Evolutionary conservation across 371 early-diverging fungal genomes (phyloP).

Genomic region (Ordospora colligata): DNA sequence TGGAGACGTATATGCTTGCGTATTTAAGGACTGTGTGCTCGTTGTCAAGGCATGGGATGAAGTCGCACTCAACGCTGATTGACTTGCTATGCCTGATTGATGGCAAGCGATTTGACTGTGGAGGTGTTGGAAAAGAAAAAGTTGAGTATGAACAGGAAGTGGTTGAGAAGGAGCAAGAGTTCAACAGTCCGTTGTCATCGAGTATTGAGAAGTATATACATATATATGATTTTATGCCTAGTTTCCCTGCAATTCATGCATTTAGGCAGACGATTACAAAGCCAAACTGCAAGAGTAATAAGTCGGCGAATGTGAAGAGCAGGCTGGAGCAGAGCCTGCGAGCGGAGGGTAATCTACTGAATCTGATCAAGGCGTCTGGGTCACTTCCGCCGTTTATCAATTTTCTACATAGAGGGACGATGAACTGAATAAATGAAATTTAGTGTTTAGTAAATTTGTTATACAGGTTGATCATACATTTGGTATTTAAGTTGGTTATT

Average conservation of each 20-base stretch:
- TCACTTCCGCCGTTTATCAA: constrained; percentile 43
- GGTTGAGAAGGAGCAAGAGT: neutral
- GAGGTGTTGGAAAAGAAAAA: neutral
- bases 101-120: neutral
- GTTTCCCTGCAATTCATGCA: constrained; percentile 60
- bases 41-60: neutral
- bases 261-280: constrained; percentile 54
- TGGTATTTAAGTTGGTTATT: no score
- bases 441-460: no score
- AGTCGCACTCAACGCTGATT: neutral
- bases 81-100: neutral
- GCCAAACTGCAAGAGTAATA: constrained; percentile 29
- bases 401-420: constrained; percentile 35
- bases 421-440: neutral
- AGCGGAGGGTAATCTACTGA: constrained; percentile 55
- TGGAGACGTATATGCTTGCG: constrained; percentile 3
- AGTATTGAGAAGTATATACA: constrained; percentile 54
- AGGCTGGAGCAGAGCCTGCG: constrained; percentile 57
- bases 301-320: constrained; percentile 50
- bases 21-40: neutral
- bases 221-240: constrained; percentile 61
- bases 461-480: no score
- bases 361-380: constrained; percentile 41
- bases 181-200: constrained; percentile 43
- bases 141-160: neutral